Evolutionary conservation across 2,329 filamentous ascomycete genomes (phyloP).

Genomic region (Neofusicoccum sp.): DNA sequence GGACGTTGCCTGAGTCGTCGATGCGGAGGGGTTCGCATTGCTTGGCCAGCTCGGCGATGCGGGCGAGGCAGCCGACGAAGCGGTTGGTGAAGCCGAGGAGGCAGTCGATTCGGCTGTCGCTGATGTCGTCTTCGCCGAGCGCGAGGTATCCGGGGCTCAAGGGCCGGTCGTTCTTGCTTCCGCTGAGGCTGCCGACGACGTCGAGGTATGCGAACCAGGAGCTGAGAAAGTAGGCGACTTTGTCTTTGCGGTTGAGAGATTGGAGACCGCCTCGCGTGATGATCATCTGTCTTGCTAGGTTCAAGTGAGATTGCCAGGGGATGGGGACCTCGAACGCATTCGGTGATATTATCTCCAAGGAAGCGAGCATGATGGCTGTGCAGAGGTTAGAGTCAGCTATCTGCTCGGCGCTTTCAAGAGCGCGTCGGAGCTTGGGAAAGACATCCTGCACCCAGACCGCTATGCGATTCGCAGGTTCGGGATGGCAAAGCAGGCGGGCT

Average conservation of each 20-base stretch:
- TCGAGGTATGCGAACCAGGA: conserved; percentile 87
- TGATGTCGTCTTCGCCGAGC: conserved; percentile 43
- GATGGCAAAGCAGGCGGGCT: conserved; percentile 71
- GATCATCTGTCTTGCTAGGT: conserved; percentile 75
- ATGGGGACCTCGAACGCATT: conserved; percentile 79
- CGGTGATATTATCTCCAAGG: conserved; percentile 80
- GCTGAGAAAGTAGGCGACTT: conserved; percentile 72
- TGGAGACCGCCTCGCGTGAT: conserved; percentile 63
- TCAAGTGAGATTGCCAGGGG: conserved; percentile 78
- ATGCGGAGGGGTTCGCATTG: conserved; percentile 69
- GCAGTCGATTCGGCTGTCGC: conserved; percentile 72
- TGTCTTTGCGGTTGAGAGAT: conserved; percentile 54
- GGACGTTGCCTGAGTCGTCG: conserved; percentile 50
- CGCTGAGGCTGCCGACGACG: conserved; percentile 72
- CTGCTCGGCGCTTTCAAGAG: conserved; percentile 63
- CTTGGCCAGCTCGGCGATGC: conserved; percentile 71
- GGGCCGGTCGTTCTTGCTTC: conserved; percentile 50
- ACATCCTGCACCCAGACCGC: conserved; percentile 79
- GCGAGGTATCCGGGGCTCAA: conserved; percentile 42
- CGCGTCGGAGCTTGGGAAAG: conserved; percentile 70
- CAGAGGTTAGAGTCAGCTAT: conserved; percentile 75
- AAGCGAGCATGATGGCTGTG: conserved; percentile 82
- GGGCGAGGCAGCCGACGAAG: conserved; percentile 70
- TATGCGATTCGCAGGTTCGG: conserved; percentile 75
- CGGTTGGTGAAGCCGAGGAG: conserved; percentile 77